Percentiles rank a stretch among this genome's conserved stretches.
Conservation (phyloP, 306 rosid species). For the Fragaria vesca region DNA sequence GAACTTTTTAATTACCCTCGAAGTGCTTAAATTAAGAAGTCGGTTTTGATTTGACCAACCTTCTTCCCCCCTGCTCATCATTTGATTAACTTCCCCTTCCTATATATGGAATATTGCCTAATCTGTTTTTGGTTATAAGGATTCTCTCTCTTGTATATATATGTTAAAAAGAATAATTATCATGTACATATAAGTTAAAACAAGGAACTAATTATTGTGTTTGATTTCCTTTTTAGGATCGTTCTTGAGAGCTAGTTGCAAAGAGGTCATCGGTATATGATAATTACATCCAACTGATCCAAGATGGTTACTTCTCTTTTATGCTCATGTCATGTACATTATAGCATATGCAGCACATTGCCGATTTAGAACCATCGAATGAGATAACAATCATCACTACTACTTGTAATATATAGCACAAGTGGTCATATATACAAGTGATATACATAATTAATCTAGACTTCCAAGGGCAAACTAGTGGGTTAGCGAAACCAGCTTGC, state of each 20-base stretch:
- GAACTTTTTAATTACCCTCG: no score
- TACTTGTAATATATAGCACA: not conserved
- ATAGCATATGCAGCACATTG: not conserved
- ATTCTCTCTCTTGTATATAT: not conserved
- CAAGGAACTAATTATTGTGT: not conserved
- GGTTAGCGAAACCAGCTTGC: not conserved
- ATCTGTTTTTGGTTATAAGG: not conserved
- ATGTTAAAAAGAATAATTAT: no score
- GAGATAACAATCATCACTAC: not conserved
- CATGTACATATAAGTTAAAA: not conserved
- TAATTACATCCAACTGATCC: not conserved
- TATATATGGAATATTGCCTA: not conserved
- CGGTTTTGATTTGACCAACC: not conserved
- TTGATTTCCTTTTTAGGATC: not conserved
- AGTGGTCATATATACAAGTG: not conserved
- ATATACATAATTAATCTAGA: no score
- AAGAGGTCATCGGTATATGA: not conserved
- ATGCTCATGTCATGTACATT: not conserved
- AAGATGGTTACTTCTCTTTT: not conserved
- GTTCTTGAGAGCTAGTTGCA: not conserved
- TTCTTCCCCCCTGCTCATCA: not conserved
- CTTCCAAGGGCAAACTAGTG: not conserved
- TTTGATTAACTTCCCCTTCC: not conserved
- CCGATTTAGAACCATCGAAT: not conserved
- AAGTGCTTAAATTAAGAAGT: not conserved